Evolutionary conservation across 768 basidiomycete genomes (phyloP), one percentile per base, ranked within the genome.

Genomic region (Pulveroboletus sp.): DNA sequence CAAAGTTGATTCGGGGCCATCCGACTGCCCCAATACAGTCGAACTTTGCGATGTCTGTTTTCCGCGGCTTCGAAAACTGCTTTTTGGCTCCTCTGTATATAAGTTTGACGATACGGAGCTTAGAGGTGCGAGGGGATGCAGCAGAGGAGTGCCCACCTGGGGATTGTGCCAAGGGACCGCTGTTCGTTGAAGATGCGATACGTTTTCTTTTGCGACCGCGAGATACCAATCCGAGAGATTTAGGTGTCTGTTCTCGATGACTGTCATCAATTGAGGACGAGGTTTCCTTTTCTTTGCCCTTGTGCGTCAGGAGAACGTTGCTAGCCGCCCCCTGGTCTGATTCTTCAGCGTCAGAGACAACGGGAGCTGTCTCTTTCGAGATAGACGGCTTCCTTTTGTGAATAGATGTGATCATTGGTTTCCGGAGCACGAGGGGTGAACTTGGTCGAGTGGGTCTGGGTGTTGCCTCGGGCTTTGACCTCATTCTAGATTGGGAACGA

Each of bases 121-220:
- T 32, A 52, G 53, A 46, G 13, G 33, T 7, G 32, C 35, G 25
- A 47, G 7, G n/a, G 5, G 35, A 53, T 31, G 37, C 23, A 50
- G 21, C 1, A 46, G 45, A 58, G 47, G 40, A 52, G 52, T 32
- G 39, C 63, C 47, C 44, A 62, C 62, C 63, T 62, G 40, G 51
- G 24, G 54, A 53, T 31, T 43, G 49, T 49, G 35, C 17, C 27
- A 43, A 48, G 34, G 42, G 41, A 35, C 35, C 29, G n/a, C 24
- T 24, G 11, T 10, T 51, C 23, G 46, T 27, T 9, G 62, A 57
- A 4, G 64, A 60, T 29, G 40, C 14, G 19, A 54, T 50, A 12
- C 62, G 57, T 50, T 63, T 56, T 62, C 67, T 60, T 49, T 59
- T 56, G 38, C 51, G 45, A 47, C 58, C 49, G 24, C 42, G 48